Conservation (phyloP, 2,329 filamentous ascomycete species). For the Calonectria hongkongensis region DNA sequence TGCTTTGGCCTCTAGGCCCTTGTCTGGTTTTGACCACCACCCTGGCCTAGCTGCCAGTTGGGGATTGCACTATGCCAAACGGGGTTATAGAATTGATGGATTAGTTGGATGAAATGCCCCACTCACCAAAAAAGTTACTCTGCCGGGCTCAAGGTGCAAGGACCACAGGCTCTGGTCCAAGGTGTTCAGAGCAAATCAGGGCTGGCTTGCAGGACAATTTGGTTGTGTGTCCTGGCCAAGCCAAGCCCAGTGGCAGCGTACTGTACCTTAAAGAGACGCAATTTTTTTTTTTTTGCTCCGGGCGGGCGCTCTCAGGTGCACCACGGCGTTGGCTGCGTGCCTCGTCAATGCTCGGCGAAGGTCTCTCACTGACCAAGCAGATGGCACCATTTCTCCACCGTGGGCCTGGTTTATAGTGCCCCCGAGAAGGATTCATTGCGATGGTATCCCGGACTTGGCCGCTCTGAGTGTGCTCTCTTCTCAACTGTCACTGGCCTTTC, state of each 20-base stretch:
- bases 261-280: conserved; percentile 2
- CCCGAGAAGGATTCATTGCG: conserved; percentile 38
- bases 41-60: conserved; percentile 40
- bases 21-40: conserved; percentile 36
- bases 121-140: conserved; percentile 49
- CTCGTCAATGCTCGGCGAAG: conserved; percentile 48
- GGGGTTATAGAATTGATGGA: conserved; percentile 43
- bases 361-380: conserved; percentile 48
- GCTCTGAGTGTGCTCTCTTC: conserved; percentile 8
- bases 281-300: conserved; percentile 23
- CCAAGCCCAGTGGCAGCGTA: not conserved
- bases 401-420: conserved; percentile 50
- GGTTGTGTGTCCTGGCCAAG: not conserved
- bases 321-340: conserved; percentile 45
- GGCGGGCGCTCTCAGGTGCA: conserved; percentile 47
- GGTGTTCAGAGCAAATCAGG: not conserved
- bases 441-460: conserved; percentile 41
- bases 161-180: conserved; percentile 42
- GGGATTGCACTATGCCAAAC: conserved; percentile 50
- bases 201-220: conserved; percentile 9
- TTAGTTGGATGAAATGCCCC: conserved; percentile 47
- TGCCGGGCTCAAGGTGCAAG: conserved; percentile 35
- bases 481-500: conserved; percentile 27
- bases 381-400: conserved; percentile 56
- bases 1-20: conserved; percentile 34